These are phyloP conservation scores for Cardiospermum halicacabum DNA, from an alignment of 345 rosid species.

Conservation along the genomic window DNA sequence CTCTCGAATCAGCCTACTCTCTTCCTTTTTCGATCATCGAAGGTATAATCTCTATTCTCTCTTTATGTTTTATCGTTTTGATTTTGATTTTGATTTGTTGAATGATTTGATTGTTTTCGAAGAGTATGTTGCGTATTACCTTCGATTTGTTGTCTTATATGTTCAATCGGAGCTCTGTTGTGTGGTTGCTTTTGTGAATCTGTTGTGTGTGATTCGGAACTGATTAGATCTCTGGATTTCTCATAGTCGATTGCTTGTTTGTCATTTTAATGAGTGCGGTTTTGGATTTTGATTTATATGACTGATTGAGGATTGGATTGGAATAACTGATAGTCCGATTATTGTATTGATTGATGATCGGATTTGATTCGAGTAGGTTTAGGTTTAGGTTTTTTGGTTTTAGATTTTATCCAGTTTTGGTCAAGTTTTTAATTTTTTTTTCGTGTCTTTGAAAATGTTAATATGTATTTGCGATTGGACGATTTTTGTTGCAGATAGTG, in stretches of 20 bases:
- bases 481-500: background rate
- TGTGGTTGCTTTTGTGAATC: background rate
- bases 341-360: background rate
- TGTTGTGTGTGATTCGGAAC: background rate
- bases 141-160: background rate
- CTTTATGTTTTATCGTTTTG: background rate
- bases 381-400: background rate
- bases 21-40: background rate
- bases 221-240: background rate
- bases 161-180: background rate
- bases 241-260: background rate
- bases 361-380: background rate
- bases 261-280: background rate
- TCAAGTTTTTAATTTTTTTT: background rate
- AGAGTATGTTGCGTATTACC: background rate
- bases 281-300: background rate
- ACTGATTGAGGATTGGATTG: background rate
- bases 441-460: background rate
- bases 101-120: background rate
- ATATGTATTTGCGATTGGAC: background rate
- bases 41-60: background rate
- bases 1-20: background rate
- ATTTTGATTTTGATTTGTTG: background rate
- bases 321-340: background rate
- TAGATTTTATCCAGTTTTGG: background rate